These are phyloP conservation scores for Pseudogymnoascus sp. DNA, from an alignment of 2,329 filamentous ascomycete species.

Conservation along the genomic window DNA sequence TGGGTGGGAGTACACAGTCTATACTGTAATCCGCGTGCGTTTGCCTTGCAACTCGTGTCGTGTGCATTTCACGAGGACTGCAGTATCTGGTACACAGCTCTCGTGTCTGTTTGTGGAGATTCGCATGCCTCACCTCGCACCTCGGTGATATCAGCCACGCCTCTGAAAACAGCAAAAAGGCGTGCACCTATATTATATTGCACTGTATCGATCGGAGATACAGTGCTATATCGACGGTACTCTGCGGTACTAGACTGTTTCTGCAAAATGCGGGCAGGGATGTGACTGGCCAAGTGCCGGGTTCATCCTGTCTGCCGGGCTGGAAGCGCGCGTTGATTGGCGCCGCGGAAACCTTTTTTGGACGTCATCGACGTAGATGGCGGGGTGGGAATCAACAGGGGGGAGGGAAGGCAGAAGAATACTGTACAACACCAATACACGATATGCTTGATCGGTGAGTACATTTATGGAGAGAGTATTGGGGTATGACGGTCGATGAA, in stretches of 20 bases:
- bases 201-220: background rate
- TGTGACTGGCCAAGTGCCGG: background rate
- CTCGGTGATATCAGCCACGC: background rate
- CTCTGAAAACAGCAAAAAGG: background rate
- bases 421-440: background rate
- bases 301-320: background rate
- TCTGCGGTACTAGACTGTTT: background rate
- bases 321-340: constrained; percentile 6
- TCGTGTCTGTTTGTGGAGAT: background rate
- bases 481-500: background rate
- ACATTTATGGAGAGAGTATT: background rate
- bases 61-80: too few species aligned
- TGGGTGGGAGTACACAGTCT: background rate
- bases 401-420: background rate
- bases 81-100: background rate
- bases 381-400: background rate
- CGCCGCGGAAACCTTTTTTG: constrained; percentile 3
- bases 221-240: background rate
- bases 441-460: background rate
- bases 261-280: constrained; percentile 3
- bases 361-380: background rate
- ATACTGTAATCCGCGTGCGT: background rate
- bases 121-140: background rate
- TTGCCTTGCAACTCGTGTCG: background rate
- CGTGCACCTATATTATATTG: background rate